Percentiles rank a stretch among this genome's conserved stretches.
Evolutionary conservation across 1,139 yeast genomes (phyloP).

Genomic region (Blastobotrys malaysiensis): DNA sequence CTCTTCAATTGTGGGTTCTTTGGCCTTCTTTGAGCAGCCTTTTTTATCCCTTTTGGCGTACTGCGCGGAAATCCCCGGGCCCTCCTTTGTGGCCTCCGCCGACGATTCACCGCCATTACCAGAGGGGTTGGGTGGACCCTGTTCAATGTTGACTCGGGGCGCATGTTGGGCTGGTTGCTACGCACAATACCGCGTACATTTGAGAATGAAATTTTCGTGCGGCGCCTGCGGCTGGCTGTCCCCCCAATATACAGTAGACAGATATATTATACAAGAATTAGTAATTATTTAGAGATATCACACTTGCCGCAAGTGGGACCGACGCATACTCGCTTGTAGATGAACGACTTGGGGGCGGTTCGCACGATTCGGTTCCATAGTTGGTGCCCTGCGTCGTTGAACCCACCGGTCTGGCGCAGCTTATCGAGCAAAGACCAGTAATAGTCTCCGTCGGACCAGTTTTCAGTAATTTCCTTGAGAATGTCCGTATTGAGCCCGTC

Average conservation of each 20-base stretch:
- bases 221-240: not conserved
- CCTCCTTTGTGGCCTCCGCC: not conserved
- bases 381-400: not conserved
- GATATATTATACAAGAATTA: not conserved
- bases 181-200: not conserved
- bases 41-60: not conserved
- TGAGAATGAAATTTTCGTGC: not conserved
- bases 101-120: not conserved
- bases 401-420: not conserved
- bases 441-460: not conserved
- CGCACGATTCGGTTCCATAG: not conserved
- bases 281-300: not conserved
- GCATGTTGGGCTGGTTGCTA: not conserved
- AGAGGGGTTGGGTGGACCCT: not conserved
- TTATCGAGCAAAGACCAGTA: not conserved
- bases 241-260: too few species aligned
- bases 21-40: not conserved
- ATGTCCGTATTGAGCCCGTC: constrained; percentile 32
- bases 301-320: not conserved
- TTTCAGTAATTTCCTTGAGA: not conserved
- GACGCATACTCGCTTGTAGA: not conserved
- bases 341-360: not conserved
- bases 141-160: not conserved
- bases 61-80: not conserved
- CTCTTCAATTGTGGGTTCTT: not conserved